A percentile compares a stretch with the other conserved stretches of the same genome.
These are phyloP conservation scores for Botrytis fragariae DNA, from an alignment of 2,329 filamentous ascomycete genomes.

Conservation along the genomic window DNA sequence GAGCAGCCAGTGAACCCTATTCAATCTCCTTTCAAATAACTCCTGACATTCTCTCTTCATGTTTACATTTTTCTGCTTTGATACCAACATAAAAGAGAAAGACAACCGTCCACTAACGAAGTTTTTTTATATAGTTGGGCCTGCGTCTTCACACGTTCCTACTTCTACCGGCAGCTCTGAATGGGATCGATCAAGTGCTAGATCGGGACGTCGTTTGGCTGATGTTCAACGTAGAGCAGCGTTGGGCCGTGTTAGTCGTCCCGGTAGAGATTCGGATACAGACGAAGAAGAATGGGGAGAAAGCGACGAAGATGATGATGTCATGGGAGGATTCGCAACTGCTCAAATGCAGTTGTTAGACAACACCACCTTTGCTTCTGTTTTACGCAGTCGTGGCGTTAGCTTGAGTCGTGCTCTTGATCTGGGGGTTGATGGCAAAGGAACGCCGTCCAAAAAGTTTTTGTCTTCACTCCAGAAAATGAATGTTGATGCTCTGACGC, in stretches of 20 bases:
- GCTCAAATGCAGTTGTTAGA: background rate
- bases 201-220: background rate
- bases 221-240: background rate
- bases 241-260: background rate
- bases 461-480: slow-evolving; percentile 35
- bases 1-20: background rate
- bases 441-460: slow-evolving; percentile 33
- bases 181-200: slow-evolving; percentile 5
- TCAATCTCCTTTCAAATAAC: background rate
- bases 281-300: background rate
- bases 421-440: slow-evolving; percentile 24
- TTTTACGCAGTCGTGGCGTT: slow-evolving; percentile 26
- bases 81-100: background rate
- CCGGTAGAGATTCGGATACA: background rate
- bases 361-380: slow-evolving; percentile 20
- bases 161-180: background rate
- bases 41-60: background rate
- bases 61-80: background rate
- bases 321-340: background rate
- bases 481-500: slow-evolving; percentile 32
- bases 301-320: background rate
- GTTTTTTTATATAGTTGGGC: background rate
- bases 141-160: background rate
- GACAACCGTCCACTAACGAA: background rate
- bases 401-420: background rate